phyloP scores from a whole-genome alignment of 2,329 filamentous ascomycete genomes.

The Colletotrichum camelliae region DNA sequence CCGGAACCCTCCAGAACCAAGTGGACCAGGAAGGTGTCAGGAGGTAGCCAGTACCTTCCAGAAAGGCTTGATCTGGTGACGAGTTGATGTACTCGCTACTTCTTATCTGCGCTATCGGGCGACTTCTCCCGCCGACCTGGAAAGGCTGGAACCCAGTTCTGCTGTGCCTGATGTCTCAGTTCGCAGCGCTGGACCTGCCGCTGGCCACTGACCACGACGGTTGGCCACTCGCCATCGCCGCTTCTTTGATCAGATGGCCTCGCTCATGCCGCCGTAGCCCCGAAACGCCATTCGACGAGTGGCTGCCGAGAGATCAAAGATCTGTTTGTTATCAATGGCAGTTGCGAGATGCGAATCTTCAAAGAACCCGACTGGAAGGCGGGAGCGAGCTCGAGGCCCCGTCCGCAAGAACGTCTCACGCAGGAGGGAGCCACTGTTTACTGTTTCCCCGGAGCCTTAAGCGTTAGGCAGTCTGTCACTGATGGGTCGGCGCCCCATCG shows the following conservation, averaged over 20 bases:
- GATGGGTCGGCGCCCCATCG: conserved; percentile 10
- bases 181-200: not conserved
- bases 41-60: not conserved
- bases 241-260: conserved; percentile 23
- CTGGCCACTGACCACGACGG: not conserved
- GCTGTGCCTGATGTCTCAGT: conserved; percentile 20
- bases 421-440: not conserved
- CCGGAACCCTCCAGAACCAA: conserved; percentile 45
- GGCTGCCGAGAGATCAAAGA: not conserved
- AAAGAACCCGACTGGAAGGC: not conserved
- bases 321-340: not conserved
- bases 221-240: conserved; percentile 17
- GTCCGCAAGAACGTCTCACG: not conserved
- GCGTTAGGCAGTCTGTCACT: not conserved
- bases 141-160: conserved; percentile 15
- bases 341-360: not conserved
- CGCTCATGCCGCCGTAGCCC: conserved; percentile 5
- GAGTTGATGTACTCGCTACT: not conserved
- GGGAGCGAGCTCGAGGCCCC: not conserved
- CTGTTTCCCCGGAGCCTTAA: not conserved
- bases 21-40: not conserved
- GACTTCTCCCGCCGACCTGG: not conserved
- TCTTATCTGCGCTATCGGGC: not conserved
- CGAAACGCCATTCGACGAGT: not conserved
- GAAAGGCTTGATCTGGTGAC: rapidly evolving